Base-by-base conservation (phyloP, 805 yeast species). In the Yarrowia sp. region DNA sequence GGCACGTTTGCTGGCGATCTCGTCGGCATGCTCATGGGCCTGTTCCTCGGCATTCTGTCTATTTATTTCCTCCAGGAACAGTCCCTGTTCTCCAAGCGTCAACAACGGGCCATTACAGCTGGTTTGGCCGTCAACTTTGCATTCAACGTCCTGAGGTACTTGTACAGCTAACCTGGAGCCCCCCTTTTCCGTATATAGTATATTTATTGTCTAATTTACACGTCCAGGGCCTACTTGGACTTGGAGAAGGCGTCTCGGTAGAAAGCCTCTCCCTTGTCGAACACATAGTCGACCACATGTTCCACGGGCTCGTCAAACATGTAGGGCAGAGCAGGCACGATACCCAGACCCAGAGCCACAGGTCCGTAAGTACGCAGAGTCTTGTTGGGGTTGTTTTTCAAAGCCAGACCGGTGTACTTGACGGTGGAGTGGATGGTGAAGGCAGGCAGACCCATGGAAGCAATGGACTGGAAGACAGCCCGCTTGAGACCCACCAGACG, bases 401-500 rank as follows among this genome's bases (percentile, higher is more conserved):
- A 86, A 40, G 87, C 78, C 22, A 79, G 69, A 2, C 91, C 87
- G 1, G 92, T 86, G 75, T 90, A 89, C 72, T 88, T 83, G 49
- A 90, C 97, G 5, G 80, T 75, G 1, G 89, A 83, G 76, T 90
- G 97, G 73, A 90, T 90, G 5, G 97, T 90, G 77, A 90, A 87
- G 2, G 96, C 96, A 10, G 97, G 97, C 50, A 90, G 81, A 15
- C 91, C 94, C 95, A 90, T 91, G 55, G 91, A 87, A 2, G 97
- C 97, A 71, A 91, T 82, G 71, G 89, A 82, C 77, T 90, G 97
- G 80, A 90, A 90, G 35, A 90, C 73, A n/a, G 90, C 92, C 76
- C 96, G 84, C 76, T 90, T 87, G 48, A 88, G 73, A 8, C 84
- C 87, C 8, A 84, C 85, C 67, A 88, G 71, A 72, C 83, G 83